Evolutionary conservation across 768 basidiomycete genomes (phyloP), one percentile per base, ranked within the genome.

Genomic region (Thelephora ganbajun): DNA sequence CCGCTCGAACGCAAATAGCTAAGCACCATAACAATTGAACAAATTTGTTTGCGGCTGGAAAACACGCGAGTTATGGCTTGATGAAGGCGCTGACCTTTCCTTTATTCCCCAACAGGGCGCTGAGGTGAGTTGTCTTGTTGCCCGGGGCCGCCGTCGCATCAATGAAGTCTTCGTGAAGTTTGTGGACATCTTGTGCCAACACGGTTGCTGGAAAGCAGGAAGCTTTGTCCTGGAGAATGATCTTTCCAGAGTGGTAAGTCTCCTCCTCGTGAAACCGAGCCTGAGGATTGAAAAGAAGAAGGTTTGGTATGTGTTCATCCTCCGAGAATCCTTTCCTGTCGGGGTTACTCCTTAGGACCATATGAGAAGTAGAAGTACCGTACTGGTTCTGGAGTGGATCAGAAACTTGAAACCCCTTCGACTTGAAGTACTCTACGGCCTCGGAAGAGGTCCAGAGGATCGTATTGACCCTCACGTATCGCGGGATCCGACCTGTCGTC

Each of bases 131-230:
- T 1, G 96, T 98, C 66, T 99, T 99, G 66, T 99, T 99, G 0
- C 96, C 96, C 0, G 96, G 96, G 1, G 96, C 96, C 35, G 92
- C 85, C 11, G 92, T 98, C 11, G 90, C 92, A 62, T 98, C 94
- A 35, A 97, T 84, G 26, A 91, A 86, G 43, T 73, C 68, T 47
- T 66, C 63, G 39, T 22, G 22, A 36, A 69, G 61, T 18, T 76
- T 69, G 16, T 58, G 61, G 1, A 69, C 64, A 11, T 81, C 83
- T 37, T 88, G 85, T 18, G 79, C 73, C n/a, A 99, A 77, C 5
- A 97, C 75, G 50, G 79, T 68, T 0, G 94, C 90, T 14, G 96
- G 90, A 62, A 99, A 91, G 64, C 96, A 99, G 48, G 91, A 94
- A 16, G 96, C 94, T 61, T 98, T 97, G 63, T 99, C 96, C 63